phyloP scores from a whole-genome alignment of 768 basidiomycete genomes.

The Suillus decipiens region DNA sequence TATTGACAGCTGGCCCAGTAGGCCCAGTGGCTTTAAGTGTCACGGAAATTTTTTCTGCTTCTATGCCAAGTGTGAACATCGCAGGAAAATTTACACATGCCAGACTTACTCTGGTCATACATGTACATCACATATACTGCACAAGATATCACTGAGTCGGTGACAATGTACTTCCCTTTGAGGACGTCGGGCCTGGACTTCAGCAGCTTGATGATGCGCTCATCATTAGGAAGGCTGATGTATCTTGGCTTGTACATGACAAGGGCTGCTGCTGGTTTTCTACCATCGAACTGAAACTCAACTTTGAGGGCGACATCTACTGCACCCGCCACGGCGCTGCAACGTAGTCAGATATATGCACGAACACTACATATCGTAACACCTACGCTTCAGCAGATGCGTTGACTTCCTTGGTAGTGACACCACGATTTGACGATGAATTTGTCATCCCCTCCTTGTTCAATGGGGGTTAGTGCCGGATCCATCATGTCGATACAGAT shows the following conservation, averaged over 20 bases:
- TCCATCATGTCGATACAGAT: not conserved
- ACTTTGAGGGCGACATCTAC: slow-evolving; percentile 33
- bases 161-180: slow-evolving; percentile 36
- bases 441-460: slow-evolving; percentile 21
- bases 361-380: not conserved
- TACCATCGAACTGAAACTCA: slow-evolving; percentile 35
- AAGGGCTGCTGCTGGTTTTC: slow-evolving; percentile 34
- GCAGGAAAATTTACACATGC: not conserved
- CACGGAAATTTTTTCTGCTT: slow-evolving; percentile 24
- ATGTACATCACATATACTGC: slow-evolving; percentile 37
- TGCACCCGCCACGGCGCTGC: slow-evolving; percentile 21
- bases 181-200: slow-evolving; percentile 12
- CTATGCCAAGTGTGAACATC: slow-evolving; percentile 13
- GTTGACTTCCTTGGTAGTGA: slow-evolving; percentile 11
- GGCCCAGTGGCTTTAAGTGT: slow-evolving; percentile 20
- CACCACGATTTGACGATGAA: slow-evolving; percentile 28
- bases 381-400: slow-evolving; percentile 24
- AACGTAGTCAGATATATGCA: not conserved
- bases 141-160: slow-evolving; percentile 30
- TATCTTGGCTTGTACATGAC: slow-evolving; percentile 34
- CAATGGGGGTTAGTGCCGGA: slow-evolving; percentile 18
- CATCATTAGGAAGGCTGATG: slow-evolving; percentile 16
- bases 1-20: slow-evolving; percentile 2
- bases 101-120: slow-evolving; percentile 26
- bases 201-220: not conserved